phyloP scores from a whole-genome alignment of 495 filamentous ascomycete species.

The Viridothelium virens region DNA sequence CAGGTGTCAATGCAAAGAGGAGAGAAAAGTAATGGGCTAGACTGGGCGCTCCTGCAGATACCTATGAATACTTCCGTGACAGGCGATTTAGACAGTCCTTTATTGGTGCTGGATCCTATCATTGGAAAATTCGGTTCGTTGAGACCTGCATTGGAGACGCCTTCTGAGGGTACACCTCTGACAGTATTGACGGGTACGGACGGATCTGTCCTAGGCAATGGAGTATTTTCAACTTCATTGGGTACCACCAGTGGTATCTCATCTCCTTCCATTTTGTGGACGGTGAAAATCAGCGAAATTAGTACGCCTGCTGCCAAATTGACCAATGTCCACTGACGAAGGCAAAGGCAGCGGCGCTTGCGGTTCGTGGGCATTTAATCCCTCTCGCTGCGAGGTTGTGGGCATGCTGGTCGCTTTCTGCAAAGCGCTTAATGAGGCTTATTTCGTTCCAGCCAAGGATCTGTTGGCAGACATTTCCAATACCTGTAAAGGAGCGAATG shows the following conservation, averaged over 20 bases:
- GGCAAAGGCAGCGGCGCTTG: background rate
- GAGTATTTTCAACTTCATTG: slow-evolving; percentile 2
- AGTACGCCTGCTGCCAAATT: background rate
- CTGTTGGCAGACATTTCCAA: slow-evolving; percentile 3
- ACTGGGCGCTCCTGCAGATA: slow-evolving; percentile 4
- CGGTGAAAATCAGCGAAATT: background rate
- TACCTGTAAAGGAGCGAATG: background rate
- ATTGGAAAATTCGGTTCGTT: background rate
- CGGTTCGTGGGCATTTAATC: slow-evolving; percentile 7
- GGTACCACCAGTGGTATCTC: background rate
- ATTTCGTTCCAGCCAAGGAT: slow-evolving; percentile 8
- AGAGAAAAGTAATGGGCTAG: background rate
- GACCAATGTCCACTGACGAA: background rate
- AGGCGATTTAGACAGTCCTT: background rate
- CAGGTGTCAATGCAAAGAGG: background rate
- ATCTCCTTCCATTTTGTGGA: background rate
- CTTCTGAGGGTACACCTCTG: slow-evolving; percentile 5
- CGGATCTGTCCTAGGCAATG: background rate
- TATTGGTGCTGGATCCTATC: background rate
- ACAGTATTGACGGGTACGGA: slow-evolving; percentile 3
- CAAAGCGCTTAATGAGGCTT: slow-evolving; percentile 1
- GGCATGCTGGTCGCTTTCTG: slow-evolving; percentile 6
- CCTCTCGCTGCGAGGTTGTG: slow-evolving; percentile 7
- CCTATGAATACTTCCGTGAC: background rate
- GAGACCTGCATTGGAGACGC: background rate